Evolutionary conservation across 306 rosid genomes (phyloP).

Genomic region (Geum urbanum): DNA sequence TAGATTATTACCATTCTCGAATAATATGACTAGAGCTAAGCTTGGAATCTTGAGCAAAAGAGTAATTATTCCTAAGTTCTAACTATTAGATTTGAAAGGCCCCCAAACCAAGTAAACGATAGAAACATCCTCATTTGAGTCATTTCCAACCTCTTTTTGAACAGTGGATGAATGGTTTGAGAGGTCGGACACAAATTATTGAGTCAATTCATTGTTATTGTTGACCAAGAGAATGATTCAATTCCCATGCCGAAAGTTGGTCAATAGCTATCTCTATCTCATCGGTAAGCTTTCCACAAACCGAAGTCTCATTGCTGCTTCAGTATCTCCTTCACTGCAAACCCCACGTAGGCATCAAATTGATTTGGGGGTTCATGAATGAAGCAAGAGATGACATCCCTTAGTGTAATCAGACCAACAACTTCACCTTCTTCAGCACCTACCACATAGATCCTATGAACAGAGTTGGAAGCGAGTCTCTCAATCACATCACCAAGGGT

Average conservation of each 20-base stretch:
- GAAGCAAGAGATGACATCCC: slow-evolving; percentile 92
- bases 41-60: neutral
- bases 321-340: slow-evolving; percentile 63
- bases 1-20: neutral
- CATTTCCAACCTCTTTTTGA: neutral
- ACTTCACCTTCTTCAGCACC: slow-evolving; percentile 42
- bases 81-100: neutral
- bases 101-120: neutral
- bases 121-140: neutral
- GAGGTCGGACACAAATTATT: neutral
- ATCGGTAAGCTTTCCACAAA: slow-evolving; percentile 2
- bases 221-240: neutral
- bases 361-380: slow-evolving; percentile 66
- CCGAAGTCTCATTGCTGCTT: slow-evolving; percentile 29
- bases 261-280: neutral
- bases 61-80: neutral
- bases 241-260: neutral
- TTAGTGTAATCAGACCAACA: slow-evolving; percentile 68
- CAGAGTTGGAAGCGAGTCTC: slow-evolving; percentile 65
- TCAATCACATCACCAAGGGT: slow-evolving; percentile 59
- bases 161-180: neutral
- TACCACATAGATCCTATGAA: slow-evolving; percentile 70
- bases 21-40: neutral
- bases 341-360: slow-evolving; percentile 57
- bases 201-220: neutral